Percentiles rank a stretch among this genome's conserved stretches.
Evolutionary conservation across 2,329 filamentous ascomycete species (phyloP).

Genomic region (Clarireedia monteithiana): DNA sequence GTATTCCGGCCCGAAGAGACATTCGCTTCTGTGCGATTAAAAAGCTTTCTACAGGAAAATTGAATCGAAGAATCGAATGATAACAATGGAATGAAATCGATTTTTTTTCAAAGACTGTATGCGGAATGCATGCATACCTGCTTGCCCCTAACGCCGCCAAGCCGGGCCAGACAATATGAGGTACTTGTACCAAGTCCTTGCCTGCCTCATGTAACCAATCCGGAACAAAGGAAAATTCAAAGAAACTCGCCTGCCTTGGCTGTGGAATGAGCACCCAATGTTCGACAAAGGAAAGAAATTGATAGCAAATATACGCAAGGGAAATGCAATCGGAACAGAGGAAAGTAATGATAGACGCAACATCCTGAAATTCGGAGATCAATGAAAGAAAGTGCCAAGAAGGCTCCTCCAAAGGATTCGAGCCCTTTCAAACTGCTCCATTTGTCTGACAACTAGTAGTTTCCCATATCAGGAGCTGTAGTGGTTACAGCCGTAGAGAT

Average conservation of each 20-base stretch:
- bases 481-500: background rate
- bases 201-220: slow-evolving; percentile 4
- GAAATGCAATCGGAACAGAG: background rate
- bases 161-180: background rate
- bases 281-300: background rate
- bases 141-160: background rate
- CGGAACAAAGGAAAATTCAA: background rate
- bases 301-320: background rate
- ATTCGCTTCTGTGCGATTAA: slow-evolving; percentile 1
- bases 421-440: too few species aligned
- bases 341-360: background rate
- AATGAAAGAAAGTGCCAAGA: too few species aligned
- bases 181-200: background rate
- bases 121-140: slow-evolving; percentile 1
- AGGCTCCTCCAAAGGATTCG: too few species aligned
- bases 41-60: background rate
- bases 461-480: background rate
- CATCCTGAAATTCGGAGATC: too few species aligned
- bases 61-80: background rate
- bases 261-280: too few species aligned
- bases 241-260: background rate
- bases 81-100: background rate
- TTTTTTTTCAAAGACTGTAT: background rate
- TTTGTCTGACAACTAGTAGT: background rate
- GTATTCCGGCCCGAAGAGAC: slow-evolving; percentile 6